These are phyloP conservation scores for Macadamia tetraphylla DNA, from an alignment of 164 flowering plant genomes.

Conservation along the genomic window DNA sequence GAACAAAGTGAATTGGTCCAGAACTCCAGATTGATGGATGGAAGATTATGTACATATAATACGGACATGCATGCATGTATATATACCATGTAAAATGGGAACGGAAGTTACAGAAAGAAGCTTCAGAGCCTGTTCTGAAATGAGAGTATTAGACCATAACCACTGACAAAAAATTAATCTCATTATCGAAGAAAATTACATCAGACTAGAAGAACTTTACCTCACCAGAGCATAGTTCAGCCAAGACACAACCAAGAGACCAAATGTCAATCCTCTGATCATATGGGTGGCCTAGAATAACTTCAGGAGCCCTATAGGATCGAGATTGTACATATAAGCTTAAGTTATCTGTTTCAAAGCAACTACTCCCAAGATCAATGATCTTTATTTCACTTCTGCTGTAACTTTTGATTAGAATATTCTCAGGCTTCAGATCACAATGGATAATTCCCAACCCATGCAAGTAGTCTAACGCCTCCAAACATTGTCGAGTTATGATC, in stretches of 20 bases:
- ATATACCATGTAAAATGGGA: too few relatives aligned
- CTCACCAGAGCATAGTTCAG: constrained; percentile 87
- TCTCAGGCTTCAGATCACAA: constrained; percentile 95
- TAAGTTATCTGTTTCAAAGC: constrained; percentile 78
- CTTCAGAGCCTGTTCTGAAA: neutral
- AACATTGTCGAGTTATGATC: constrained; percentile 76
- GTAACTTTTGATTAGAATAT: constrained; percentile 87
- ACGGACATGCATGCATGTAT: too few relatives aligned
- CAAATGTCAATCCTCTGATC: constrained; percentile 85
- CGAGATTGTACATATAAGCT: constrained; percentile 94
- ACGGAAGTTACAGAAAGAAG: neutral
- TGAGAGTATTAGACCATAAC: neutral
- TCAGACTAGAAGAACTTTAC: constrained; percentile 35
- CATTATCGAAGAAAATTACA: neutral
- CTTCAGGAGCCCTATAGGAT: constrained; percentile 97
- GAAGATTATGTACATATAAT: too few relatives aligned
- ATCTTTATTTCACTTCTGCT: constrained; percentile 80
- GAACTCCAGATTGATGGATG: too few relatives aligned
- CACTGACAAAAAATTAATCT: neutral
- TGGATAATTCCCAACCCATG: constrained; percentile 82
- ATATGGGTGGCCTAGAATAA: constrained; percentile 82
- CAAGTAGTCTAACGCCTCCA: constrained; percentile 81
- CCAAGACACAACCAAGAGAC: constrained; percentile 95
- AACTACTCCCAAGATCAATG: constrained; percentile 97
- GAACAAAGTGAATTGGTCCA: too few relatives aligned